These are phyloP conservation scores for Limnanthes douglasii DNA, from an alignment of 345 rosid genomes.

Conservation along the genomic window DNA sequence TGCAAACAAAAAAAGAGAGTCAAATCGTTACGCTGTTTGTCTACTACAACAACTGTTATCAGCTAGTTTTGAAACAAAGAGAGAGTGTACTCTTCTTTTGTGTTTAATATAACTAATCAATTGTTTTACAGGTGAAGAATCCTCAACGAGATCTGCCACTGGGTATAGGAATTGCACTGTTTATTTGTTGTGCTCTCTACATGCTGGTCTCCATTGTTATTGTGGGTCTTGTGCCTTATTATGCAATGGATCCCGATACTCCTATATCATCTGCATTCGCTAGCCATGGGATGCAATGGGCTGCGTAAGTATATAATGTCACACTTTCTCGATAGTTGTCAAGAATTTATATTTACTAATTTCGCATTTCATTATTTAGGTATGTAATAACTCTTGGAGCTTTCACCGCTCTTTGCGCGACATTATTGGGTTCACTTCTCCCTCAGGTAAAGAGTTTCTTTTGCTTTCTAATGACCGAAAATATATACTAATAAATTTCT, in stretches of 20 bases:
- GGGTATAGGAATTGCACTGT: conserved; percentile 78
- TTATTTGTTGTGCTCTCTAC: conserved; percentile 75
- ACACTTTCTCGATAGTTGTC: neutral
- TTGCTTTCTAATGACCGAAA: neutral
- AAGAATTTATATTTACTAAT: conserved; percentile 1
- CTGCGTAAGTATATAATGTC: conserved; percentile 49
- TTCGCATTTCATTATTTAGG: conserved; percentile 24
- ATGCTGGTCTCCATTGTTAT: conserved; percentile 86
- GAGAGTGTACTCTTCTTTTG: too few species aligned
- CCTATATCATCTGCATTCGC: conserved; percentile 96
- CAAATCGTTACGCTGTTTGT: too few species aligned
- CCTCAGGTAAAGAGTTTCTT: conserved; percentile 96
- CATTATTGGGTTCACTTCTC: conserved; percentile 86
- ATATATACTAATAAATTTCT: neutral
- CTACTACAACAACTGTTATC: too few species aligned
- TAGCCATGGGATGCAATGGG: conserved; percentile 90
- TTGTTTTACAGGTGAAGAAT: conserved; percentile 61
- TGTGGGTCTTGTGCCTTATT: conserved; percentile 93
- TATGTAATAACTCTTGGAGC: conserved; percentile 81
- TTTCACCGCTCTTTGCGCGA: conserved; percentile 86
- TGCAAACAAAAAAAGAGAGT: too few species aligned
- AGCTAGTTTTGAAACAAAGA: too few species aligned
- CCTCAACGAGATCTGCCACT: conserved; percentile 97
- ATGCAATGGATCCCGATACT: conserved; percentile 93
- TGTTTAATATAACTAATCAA: conserved; percentile 3